A percentile compares a stretch with the other conserved stretches of the same genome.
Evolutionary conservation across 441 rosid genomes (phyloP).

Genomic region (Flueggea neowawraea): DNA sequence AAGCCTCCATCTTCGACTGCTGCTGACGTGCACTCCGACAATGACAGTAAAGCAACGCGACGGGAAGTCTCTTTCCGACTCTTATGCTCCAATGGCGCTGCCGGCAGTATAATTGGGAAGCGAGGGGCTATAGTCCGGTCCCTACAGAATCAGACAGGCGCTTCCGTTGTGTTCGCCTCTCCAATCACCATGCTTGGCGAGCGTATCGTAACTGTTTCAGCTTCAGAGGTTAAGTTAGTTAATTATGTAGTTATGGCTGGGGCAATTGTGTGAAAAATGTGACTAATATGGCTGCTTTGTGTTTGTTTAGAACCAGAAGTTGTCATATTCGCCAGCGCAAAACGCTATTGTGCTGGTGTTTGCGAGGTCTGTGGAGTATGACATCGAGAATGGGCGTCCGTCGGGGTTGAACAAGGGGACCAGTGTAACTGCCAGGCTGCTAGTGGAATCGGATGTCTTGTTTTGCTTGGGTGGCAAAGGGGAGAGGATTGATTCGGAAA

Average conservation of each 20-base stretch:
- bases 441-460: constrained; percentile 38
- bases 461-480: constrained; percentile 27
- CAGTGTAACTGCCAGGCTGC: constrained; percentile 46
- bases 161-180: constrained; percentile 42
- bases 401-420: constrained; percentile 24
- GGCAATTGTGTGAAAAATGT: no score
- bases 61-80: constrained; percentile 47
- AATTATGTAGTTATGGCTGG: background rate
- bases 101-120: constrained; percentile 64
- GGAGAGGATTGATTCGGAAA: constrained; percentile 23
- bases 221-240: constrained; percentile 42
- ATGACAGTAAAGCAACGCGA: constrained; percentile 12
- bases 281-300: constrained; percentile 7
- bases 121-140: constrained; percentile 51
- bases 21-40: constrained; percentile 20
- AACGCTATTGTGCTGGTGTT: constrained; percentile 49
- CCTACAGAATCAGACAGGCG: constrained; percentile 56
- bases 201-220: constrained; percentile 56
- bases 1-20: constrained; percentile 15
- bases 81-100: constrained; percentile 41
- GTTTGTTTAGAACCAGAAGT: constrained; percentile 35
- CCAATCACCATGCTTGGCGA: constrained; percentile 28
- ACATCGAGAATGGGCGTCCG: constrained; percentile 34
- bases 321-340: constrained; percentile 57
- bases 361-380: constrained; percentile 50